Base-by-base conservation (phyloP, 495 filamentous ascomycete species). In the Echria macrotheca region DNA sequence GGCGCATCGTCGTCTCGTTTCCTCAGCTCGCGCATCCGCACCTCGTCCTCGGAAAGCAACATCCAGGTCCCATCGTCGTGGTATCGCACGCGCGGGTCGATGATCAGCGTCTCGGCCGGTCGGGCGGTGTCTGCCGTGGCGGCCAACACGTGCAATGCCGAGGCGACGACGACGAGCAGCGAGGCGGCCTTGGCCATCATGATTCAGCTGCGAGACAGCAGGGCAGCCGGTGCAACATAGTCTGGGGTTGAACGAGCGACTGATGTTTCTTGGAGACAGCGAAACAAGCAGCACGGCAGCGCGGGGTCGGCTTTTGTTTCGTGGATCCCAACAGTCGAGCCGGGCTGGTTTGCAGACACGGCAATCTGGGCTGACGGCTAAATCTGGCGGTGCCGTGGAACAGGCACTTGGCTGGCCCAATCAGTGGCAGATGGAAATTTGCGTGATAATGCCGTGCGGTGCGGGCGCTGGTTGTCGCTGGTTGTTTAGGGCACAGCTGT, bases 341-440 rank as follows among this genome's bases (percentile, higher is more conserved):
- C 23, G 48, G 37, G 38, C 44, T 47, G 43, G 54, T 38, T 44
- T 32, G 39, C 31, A 12, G 24, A 21, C 15, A n/a, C 18, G 22
- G 18, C 57, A 63, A 64, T 66, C 58, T 66, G 60, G 63, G 58
- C 44, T 45, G 28, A 50, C 65, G 65, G 65, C 53, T 68, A 66
- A 66, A 66, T 66, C 56, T 51, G 47, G 38, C 25, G 36, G 50
- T 55, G 51, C 59, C 57, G 57, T 50, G n/a, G n/a, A n/a, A n/a
- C n/a, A n/a, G n/a, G n/a, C n/a, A n/a, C n/a, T n/a, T 22, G 24
- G 24, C 33, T 9, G 22, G 47, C 37, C 64, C 64, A 67, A 67
- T 67, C 57, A 47, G 57, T 40, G 48, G 29, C 53, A 43, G 39
- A 47, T 44, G 50, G 37, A 48, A 64, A 60, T 61, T 59, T 67